Percentiles rank a stretch among this genome's conserved stretches.
Evolutionary conservation across 2,329 filamentous ascomycete genomes (phyloP).

Genomic region (Calonectria pauciramosa): DNA sequence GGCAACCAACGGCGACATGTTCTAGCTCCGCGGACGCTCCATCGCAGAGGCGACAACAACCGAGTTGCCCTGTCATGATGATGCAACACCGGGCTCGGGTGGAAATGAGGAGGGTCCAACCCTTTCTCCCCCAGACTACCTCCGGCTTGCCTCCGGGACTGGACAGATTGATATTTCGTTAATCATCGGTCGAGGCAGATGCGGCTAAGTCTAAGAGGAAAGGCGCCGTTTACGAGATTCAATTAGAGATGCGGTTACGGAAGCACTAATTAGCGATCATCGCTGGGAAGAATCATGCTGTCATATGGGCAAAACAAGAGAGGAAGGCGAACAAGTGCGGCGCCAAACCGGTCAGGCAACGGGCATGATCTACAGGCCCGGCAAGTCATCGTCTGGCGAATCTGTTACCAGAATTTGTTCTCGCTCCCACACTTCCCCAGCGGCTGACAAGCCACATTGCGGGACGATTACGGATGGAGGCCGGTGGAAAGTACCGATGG

Average conservation of each 20-base stretch:
- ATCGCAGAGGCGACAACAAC: not conserved
- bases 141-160: conserved; percentile 30
- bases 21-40: conserved; percentile 14
- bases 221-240: conserved; percentile 39
- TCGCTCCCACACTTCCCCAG: conserved; percentile 13
- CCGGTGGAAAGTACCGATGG: not conserved
- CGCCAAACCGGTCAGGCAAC: conserved; percentile 19
- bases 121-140: conserved; percentile 10
- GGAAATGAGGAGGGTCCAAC: conserved; percentile 26
- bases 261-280: conserved; percentile 28
- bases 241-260: conserved; percentile 38
- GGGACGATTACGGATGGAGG: conserved; percentile 16
- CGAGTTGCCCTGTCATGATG: conserved; percentile 4
- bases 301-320: conserved; percentile 12
- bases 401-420: not conserved
- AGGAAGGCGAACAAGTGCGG: not conserved
- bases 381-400: conserved; percentile 8
- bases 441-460: conserved; percentile 26
- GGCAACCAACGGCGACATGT: conserved; percentile 18
- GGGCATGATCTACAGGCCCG: conserved; percentile 29
- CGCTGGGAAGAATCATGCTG: conserved; percentile 10
- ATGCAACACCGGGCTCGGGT: conserved; percentile 19
- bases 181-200: conserved; percentile 39
- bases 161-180: conserved; percentile 41
- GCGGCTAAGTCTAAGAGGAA: conserved; percentile 42